These are phyloP conservation scores for Stephania japonica DNA, from an alignment of 164 flowering plant genomes.

Conservation along the genomic window DNA sequence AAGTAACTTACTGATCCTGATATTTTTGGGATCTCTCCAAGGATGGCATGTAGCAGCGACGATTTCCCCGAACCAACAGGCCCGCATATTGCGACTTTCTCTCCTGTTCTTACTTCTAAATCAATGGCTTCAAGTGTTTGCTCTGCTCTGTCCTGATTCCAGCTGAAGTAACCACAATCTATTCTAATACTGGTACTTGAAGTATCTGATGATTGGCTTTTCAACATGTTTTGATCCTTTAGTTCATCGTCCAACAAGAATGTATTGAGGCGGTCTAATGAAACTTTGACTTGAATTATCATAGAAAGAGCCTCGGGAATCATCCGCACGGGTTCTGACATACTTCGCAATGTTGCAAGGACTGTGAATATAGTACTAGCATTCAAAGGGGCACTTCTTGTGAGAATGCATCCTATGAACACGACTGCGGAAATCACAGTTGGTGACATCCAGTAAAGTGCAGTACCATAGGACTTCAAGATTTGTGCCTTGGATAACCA, in stretches of 20 bases:
- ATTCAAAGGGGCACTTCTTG: constrained; percentile 46
- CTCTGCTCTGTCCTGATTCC: constrained; percentile 42
- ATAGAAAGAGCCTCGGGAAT: constrained; percentile 68
- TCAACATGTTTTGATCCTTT: constrained; percentile 21
- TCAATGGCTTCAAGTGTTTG: constrained; percentile 37
- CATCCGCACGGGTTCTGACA: constrained; percentile 69
- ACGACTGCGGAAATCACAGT: constrained; percentile 59
- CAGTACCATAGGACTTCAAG: constrained; percentile 35
- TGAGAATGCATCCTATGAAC: constrained; percentile 50
- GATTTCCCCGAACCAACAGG: constrained; percentile 95
- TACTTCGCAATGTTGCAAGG: constrained; percentile 50
- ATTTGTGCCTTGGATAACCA: constrained; percentile 52
- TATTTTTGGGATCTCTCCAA: constrained; percentile 69
- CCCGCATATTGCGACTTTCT: constrained; percentile 81
- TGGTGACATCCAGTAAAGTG: constrained; percentile 78
- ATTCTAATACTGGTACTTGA: constrained; percentile 25
- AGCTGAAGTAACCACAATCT: constrained; percentile 43
- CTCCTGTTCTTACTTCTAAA: constrained; percentile 39
- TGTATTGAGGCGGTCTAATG: constrained; percentile 53
- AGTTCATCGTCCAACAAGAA: constrained; percentile 71
- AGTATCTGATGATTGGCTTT: neutral
- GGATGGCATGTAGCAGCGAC: constrained; percentile 62
- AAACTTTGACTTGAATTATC: constrained; percentile 73
- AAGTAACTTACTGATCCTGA: constrained; percentile 72
- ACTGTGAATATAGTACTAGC: constrained; percentile 75